Base-by-base conservation (phyloP, 2,329 filamentous ascomycete species). In the Aspergillus viridinutans region DNA sequence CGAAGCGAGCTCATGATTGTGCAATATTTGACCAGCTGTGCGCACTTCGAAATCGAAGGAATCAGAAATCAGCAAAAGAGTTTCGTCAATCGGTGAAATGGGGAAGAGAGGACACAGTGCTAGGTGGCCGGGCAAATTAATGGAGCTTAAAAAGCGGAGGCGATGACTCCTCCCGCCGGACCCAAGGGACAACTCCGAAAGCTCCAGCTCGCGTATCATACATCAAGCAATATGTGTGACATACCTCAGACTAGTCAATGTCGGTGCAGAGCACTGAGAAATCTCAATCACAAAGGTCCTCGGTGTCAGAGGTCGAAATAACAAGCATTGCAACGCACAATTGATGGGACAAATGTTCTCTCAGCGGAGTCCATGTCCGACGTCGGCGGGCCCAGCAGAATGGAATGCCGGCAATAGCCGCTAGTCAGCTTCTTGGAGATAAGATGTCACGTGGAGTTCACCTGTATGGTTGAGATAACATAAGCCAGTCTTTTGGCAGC, bases 1-100 rank as follows among this genome's bases (percentile, higher is more conserved):
- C 67, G 70, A 59, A 73, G 60, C 12, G 69, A 67, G 52, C 67
- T 72, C 73, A 75, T 75, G 50, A 48, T 56, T 62, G 54, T 21
- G 26, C 38, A 35, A 38, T 10, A 20, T 26, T 49, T 9, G 51
- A 32, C 28, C 29, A 42, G 25, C 47, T 51, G 1, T 28, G 20
- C 32, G 50, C 23, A 40, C 28, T 38, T n/a, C 32, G 14, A 3
- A n/a, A n/a, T n/a, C 6, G 20, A 45, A 50, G 10, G 8, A 55
- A 29, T n/a, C 32, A 14, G 25, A 50, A 26, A 35, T 48, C 25
- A 50, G 35, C 42, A 52, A 32, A 28, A 40, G 14, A 43, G 47
- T 21, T 49, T 12, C n/a, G 54, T 29, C 23, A 51, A 40, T 23
- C 10, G 42, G 5, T 48, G 51, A 28, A 29, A 32, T 48, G 8